Conservation (phyloP, 2,329 filamentous ascomycete species). For the Geosmithia morbida region DNA sequence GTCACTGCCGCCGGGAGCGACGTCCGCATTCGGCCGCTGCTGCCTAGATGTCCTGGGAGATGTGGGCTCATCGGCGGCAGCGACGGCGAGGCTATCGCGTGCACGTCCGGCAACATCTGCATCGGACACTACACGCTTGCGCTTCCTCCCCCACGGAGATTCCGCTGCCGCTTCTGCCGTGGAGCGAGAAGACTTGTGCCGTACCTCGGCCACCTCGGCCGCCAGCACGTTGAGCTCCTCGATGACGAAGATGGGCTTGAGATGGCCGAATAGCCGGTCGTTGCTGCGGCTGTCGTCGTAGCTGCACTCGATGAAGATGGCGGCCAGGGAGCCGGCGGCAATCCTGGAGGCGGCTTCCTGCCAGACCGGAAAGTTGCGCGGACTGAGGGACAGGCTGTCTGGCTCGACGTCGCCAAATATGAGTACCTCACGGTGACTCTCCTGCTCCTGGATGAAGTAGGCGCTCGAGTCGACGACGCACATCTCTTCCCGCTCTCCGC, state of each 20-base stretch:
- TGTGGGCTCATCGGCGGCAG: slow-evolving; percentile 11
- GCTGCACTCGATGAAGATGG: slow-evolving; percentile 91
- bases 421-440: slow-evolving; percentile 61
- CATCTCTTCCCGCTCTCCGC: slow-evolving; percentile 25
- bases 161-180: neutral
- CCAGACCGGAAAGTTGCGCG: slow-evolving; percentile 76
- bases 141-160: slow-evolving; percentile 34
- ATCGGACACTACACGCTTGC: slow-evolving; percentile 36
- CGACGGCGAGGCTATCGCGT: slow-evolving; percentile 1
- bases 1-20: neutral
- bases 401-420: slow-evolving; percentile 96
- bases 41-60: neutral
- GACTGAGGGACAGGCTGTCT: slow-evolving; percentile 68
- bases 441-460: slow-evolving; percentile 75
- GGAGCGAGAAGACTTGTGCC: slow-evolving; percentile 1
- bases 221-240: slow-evolving; percentile 65
- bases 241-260: slow-evolving; percentile 71
- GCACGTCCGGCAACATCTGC: slow-evolving; percentile 6
- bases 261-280: slow-evolving; percentile 71
- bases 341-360: slow-evolving; percentile 79
- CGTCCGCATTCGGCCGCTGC: neutral
- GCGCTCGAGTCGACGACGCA: slow-evolving; percentile 82
- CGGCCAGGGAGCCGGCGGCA: slow-evolving; percentile 52
- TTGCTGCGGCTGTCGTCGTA: slow-evolving; percentile 72
- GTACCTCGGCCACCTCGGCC: slow-evolving; percentile 46